Base-by-base conservation (phyloP, 345 rosid genomes). In the Schrenkiella parvula region DNA sequence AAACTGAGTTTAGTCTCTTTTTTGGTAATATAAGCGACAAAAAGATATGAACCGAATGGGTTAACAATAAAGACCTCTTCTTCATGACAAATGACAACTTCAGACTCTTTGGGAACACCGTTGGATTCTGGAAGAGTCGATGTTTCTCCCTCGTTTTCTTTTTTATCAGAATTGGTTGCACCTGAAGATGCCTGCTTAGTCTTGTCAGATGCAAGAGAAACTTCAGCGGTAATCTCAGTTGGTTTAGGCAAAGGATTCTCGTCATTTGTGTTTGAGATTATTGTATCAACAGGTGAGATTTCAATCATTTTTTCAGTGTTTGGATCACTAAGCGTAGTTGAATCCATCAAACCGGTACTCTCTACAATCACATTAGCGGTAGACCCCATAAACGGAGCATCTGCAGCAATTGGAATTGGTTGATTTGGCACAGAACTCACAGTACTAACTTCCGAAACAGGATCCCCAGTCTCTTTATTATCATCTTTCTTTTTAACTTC, bases 61-160 rank as follows among this genome's bases (percentile, higher is more conserved):
- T 23, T 17, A 57, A 62, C 19, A 75, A 50, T 58, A 51, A 23
- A 52, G 34, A 72, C 83, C 66, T 83, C 82, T 64, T 84, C 81
- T 72, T 89, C 88, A 31, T 79, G 79, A 73, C 19, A 66, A 28
- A 74, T 83, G 71, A 57, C 50, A 68, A 72, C 69, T 54, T 67
- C 78, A 14, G 84, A 57, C 42, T 80, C 84, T 76, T 55, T 80
- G 22, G 72, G 64, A 44, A 62, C 70, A 48, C 70, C 31, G 57
- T 44, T 47, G 68, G 75, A 52, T 78, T 80, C 82, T 64, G 81
- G 57, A 70, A 61, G n/a, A 58, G 71, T 23, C 62, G 70, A 53
- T n/a, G 56, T 14, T 64, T 81, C 68, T 25, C 25, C 76, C 55
- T 74, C 80, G 50, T 26, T 76, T 62, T 52, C 83, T 63, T 74